Evolutionary conservation across 805 yeast species (phyloP), one percentile per base, ranked within the genome.

Genomic region (Geotrichum ghanense): DNA sequence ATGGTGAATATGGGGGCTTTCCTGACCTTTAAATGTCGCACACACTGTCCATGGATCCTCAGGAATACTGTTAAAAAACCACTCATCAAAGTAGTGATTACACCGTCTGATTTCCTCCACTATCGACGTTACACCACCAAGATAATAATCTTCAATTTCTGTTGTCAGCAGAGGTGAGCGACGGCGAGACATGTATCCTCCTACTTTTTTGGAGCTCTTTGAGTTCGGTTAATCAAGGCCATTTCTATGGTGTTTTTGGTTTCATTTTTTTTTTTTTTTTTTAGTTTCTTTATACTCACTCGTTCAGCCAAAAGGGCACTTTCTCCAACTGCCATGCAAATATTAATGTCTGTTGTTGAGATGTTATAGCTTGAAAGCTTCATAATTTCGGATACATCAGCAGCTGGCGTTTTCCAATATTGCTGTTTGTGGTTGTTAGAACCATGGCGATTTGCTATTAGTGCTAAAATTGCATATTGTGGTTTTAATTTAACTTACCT

Each of bases 261-360:
- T 12, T 17, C 27, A 41, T 41, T 6, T 10, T 10, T 10, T n/a
- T 14, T 17, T n/a, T 12, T 12, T 12, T 39, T 14, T 39, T 12
- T 12, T 12, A 12, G n/a, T 12, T 26, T 26, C n/a, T 26, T 26
- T 26, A 69, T 63, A 2, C 64, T 53, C 10, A 51, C 48, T 1
- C 73, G 47, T 53, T 79, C 86, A 0, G 74, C 71, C 14, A 60
- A 55, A 3, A 76, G 50, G 0, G 77, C 85, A 0, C 74, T 66
- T 39, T 67, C 59, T 0, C 87, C 87, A 39, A 81, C 61, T 9
- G 66, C 47, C 67, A 79, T 70, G 59, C 88, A 81, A 46, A 70
- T 61, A 14, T 60, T 58, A 9, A 78, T 50, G 43, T 69, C 67
- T 1, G 61, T 22, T 6, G 54, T 56, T 2, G 61, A 46, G 2